Evolutionary conservation across 2,329 filamentous ascomycete species (phyloP), one percentile per base, ranked within the genome.

Genomic region (Emmonsiellopsis sp.): DNA sequence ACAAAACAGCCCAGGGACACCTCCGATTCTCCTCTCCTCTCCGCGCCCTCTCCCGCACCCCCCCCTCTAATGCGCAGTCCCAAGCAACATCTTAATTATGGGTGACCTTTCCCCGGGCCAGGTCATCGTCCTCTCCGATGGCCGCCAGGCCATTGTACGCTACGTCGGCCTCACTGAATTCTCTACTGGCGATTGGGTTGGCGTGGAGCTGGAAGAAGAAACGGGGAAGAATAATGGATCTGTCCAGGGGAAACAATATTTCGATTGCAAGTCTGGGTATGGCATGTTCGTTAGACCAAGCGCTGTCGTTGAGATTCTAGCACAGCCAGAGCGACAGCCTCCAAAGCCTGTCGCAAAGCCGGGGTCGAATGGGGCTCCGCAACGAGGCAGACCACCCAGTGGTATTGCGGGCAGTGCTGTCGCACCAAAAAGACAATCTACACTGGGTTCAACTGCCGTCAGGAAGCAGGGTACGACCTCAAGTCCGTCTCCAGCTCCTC

Each of bases 191-290:
- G 83, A 87, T 57, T 97, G 91, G 89, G 77, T 96, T 55, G 92
- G 92, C 58, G 81, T 97, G 55, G 91, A 95, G 74, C 81, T 97
- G 53, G 83, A 89, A 51, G 86, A 88, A 46, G 77, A 84, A 51
- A 82, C 80, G 17, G 92, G 93, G 34, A 97, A 97, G 75, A 97
- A 97, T 63, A 89, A 97, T 77, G 92, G 92, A 59, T 86, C 87
- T 53, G 88, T 97, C 46, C 82, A 92, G 68, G 91, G 89, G 57
- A 81, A 88, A 65, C 78, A 88, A 17, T 97, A 97, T 68, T 97
- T 95, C 62, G 83, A 91, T 49, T 97, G 92, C 61, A 68, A 77
- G 48, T 71, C 75, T 44, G 71, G 79, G 66, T 70, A 85, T 80
- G 82, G 88, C 77, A 93, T 98, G 82, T 97, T 98, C 64, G 81